A percentile compares a stretch with the other conserved stretches of the same genome.
These are phyloP conservation scores for Cryptosporidium andersoni DNA, from an alignment of 169 alveolate species.

Conservation along the genomic window DNA sequence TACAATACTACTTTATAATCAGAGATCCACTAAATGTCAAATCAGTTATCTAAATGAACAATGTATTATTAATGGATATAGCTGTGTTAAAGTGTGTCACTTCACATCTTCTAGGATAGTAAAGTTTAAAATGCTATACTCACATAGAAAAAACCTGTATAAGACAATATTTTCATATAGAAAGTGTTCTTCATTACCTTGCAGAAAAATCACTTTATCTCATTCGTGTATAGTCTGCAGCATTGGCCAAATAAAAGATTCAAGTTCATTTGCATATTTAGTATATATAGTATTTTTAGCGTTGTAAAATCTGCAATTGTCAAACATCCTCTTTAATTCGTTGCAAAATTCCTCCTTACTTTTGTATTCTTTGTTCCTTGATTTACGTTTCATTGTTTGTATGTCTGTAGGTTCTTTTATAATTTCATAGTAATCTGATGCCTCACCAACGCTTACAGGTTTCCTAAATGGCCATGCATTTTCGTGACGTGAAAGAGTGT, in stretches of 20 bases:
- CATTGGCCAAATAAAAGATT: conserved; percentile 90
- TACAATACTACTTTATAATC: no score
- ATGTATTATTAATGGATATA: no score
- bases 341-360: conserved; percentile 88
- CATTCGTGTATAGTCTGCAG: conserved; percentile 52
- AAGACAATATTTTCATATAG: no score
- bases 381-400: conserved; percentile 89
- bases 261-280: conserved; percentile 94
- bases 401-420: conserved; percentile 96
- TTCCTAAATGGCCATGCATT: conserved; percentile 93
- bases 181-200: no score
- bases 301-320: conserved; percentile 94
- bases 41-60: no score
- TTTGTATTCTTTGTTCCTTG: conserved; percentile 88
- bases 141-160: no score
- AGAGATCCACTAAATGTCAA: no score
- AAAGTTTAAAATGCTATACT: no score
- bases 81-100: no score
- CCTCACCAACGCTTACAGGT: conserved; percentile 95
- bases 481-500: conserved; percentile 82
- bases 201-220: background rate
- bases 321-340: conserved; percentile 94
- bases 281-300: conserved; percentile 93
- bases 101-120: no score
- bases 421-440: conserved; percentile 96